Percentiles rank a stretch among this genome's conserved stretches.
Conservation (phyloP, 2,329 filamentous ascomycete genomes). For the Leptoxyphium fumago region DNA sequence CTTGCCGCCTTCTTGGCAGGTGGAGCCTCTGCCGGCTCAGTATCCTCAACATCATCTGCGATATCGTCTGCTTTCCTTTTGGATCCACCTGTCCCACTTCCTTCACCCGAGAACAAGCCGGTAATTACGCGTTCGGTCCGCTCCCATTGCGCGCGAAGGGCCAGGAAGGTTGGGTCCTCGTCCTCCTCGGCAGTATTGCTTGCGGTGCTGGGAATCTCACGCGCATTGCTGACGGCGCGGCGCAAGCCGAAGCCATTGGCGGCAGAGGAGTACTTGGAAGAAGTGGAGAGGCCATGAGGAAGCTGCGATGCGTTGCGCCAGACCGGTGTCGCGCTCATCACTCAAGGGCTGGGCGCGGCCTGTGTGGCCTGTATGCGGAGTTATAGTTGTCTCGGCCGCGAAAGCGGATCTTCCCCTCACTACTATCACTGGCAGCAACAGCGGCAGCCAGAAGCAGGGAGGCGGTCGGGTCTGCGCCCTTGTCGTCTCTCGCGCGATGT, state of each 20-base stretch:
- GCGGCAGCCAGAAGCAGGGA: neutral
- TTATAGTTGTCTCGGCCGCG: neutral
- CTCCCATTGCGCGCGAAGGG: constrained; percentile 66
- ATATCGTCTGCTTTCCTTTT: constrained; percentile 2
- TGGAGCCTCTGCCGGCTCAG: constrained; percentile 32
- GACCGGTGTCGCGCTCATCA: constrained; percentile 3
- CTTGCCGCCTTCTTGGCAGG: constrained; percentile 60
- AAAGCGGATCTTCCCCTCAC: neutral
- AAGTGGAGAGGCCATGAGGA: neutral
- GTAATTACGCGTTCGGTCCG: constrained; percentile 64
- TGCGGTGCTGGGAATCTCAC: constrained; percentile 23
- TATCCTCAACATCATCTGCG: constrained; percentile 3
- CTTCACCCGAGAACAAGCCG: constrained; percentile 45
- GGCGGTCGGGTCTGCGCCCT: neutral
- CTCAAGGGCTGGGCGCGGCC: neutral
- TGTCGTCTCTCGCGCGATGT: neutral
- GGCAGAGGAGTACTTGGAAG: constrained; percentile 5
- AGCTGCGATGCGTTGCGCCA: neutral
- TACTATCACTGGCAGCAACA: neutral
- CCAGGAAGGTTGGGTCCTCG: constrained; percentile 32
- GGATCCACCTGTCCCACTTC: neutral
- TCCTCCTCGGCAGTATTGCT: constrained; percentile 24
- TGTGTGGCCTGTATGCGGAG: neutral
- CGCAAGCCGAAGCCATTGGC: constrained; percentile 22
- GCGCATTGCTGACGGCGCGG: constrained; percentile 30